Conservation (phyloP, 306 rosid species). For the Canavalia gladiata region DNA sequence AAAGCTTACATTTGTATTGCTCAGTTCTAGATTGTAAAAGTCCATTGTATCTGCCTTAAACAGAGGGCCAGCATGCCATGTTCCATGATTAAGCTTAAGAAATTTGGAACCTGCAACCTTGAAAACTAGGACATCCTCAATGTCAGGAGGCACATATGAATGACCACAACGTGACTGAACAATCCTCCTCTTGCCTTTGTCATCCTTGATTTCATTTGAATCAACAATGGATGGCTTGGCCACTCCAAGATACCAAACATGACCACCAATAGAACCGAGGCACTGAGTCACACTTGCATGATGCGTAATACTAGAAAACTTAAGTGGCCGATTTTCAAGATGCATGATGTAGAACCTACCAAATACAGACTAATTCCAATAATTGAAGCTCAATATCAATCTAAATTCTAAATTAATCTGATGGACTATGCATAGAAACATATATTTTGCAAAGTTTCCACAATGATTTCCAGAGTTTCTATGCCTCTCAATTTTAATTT, state of each 20-base stretch:
- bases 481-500: background rate
- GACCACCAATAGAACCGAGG: conserved; percentile 84
- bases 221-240: conserved; percentile 80
- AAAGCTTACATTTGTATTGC: conserved; percentile 71
- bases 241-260: conserved; percentile 86
- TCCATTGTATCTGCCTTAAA: conserved; percentile 66
- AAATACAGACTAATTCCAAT: background rate
- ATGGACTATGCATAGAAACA: conserved; percentile 14
- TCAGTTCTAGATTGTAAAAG: conserved; percentile 81
- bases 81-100: conserved; percentile 81
- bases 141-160: conserved; percentile 68
- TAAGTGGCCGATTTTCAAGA: conserved; percentile 60
- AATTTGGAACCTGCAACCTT: conserved; percentile 78
- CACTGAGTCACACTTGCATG: conserved; percentile 92
- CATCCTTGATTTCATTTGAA: conserved; percentile 47
- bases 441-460: conserved; percentile 26
- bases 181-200: conserved; percentile 40
- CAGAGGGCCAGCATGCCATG: conserved; percentile 98
- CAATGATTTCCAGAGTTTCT: conserved; percentile 13
- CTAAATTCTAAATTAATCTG: conserved; percentile 5
- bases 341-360: conserved; percentile 82
- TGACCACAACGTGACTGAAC: conserved; percentile 66
- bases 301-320: conserved; percentile 75
- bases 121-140: conserved; percentile 70
- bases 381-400: conserved; percentile 15